Base-by-base conservation (phyloP, 1,139 yeast genomes). In the Diutina rugosa region DNA sequence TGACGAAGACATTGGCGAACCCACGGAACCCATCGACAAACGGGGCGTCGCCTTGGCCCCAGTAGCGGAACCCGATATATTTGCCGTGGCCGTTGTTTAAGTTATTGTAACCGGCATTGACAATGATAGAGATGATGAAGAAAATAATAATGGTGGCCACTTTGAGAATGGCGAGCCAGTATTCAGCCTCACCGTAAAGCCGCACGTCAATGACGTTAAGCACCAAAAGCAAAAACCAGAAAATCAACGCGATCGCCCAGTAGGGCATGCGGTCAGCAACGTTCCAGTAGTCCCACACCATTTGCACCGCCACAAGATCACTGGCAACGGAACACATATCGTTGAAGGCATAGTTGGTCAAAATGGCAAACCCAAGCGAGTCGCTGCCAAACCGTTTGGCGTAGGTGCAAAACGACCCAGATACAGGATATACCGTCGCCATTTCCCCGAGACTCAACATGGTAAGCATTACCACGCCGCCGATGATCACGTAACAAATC, bases 361-460 rank as follows among this genome's bases (percentile, higher is more conserved):
- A 87, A 61, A 84, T 81, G 41, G 89, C 81, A 65, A 86, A 85
- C 9, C 95, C 95, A 82, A 90, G 82, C 8, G 90, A 84, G 2
- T 82, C 78, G 63, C 87, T 95, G 49, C 89, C 73, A 62, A 81
- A 84, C 56, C 85, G 72, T 57, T 74, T 78, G 6, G 89, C 81
- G 67, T 84, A 87, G 57, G 86, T 81, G 52, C 86, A 78, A 69
- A 87, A 88, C 1, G 91, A 89, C 63, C 96, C 96, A 57, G 87
- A 76, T 53, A 88, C 83, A 6, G 95, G 91, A 69, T 84, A 87
- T 14, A 84, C 77, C 48, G 87, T 88, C 54, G 95, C 90, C 66
- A 89, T 68, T 69, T 90, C 97, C 61, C 96, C 95, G 57, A 90
- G 81, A n/a, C 93, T 84, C 66, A 87, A 91, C 64, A 88, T 85